Percentiles rank a stretch among this genome's conserved stretches.
These are phyloP conservation scores for Scedosporium aurantiacum DNA, from an alignment of 2,329 filamentous ascomycete species.

Conservation along the genomic window DNA sequence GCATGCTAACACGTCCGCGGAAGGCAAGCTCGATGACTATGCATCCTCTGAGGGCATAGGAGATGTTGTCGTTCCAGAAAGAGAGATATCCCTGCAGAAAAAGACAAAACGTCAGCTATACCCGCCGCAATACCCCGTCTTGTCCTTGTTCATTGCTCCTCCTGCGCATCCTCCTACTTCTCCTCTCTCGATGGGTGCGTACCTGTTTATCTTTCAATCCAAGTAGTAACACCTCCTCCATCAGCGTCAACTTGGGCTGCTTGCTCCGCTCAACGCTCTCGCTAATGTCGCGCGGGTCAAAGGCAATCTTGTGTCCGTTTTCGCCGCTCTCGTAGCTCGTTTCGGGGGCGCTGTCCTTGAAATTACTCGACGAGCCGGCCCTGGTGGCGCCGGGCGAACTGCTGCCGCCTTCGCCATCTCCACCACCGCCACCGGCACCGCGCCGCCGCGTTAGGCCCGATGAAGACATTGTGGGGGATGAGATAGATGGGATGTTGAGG, in stretches of 20 bases:
- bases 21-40: conserved; percentile 98
- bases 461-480: conserved; percentile 2
- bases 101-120: not conserved
- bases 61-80: conserved; percentile 99
- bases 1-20: conserved; percentile 93
- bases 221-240: conserved; percentile 94
- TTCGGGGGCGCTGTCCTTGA: conserved; percentile 46
- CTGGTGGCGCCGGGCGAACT: conserved; percentile 33
- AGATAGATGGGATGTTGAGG: not conserved
- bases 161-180: too few species aligned
- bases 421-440: conserved; percentile 54
- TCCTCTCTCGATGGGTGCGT: conserved; percentile 18
- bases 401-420: conserved; percentile 48
- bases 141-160: too few species aligned
- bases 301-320: conserved; percentile 98
- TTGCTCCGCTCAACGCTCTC: conserved; percentile 94
- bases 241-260: conserved; percentile 94
- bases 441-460: conserved; percentile 54
- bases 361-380: conserved; percentile 43
- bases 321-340: conserved; percentile 87
- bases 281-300: conserved; percentile 91
- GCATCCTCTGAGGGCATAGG: conserved; percentile 91
- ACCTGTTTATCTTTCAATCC: conserved; percentile 99
- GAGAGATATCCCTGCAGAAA: conserved; percentile 78
- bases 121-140: not conserved